These are phyloP conservation scores for Candida maesae DNA, from an alignment of 805 yeast species.

Conservation along the genomic window DNA sequence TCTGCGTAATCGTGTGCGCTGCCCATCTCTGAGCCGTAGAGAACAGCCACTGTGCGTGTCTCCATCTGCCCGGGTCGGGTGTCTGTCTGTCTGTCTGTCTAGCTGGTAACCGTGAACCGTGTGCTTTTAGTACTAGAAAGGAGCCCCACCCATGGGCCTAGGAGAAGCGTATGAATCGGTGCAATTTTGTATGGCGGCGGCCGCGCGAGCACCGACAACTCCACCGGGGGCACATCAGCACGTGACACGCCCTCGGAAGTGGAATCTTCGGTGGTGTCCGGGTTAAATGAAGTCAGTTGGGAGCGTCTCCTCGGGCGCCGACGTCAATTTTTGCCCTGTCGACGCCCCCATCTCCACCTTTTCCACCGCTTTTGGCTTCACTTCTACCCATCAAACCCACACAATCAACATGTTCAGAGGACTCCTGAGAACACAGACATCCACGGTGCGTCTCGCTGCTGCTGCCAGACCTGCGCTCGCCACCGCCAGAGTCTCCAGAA, in stretches of 20 bases:
- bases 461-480: conserved; percentile 10
- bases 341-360: no score
- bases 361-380: conserved; percentile 1
- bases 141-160: no score
- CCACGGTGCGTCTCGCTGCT: conserved; percentile 9
- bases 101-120: background rate
- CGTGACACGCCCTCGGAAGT: no score
- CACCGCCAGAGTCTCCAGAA: conserved; percentile 1
- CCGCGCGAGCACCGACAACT: no score
- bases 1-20: conserved; percentile 83
- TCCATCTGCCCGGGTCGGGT: background rate
- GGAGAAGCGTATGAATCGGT: no score
- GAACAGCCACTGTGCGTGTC: conserved; percentile 45
- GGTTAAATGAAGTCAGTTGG: no score
- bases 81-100: no score
- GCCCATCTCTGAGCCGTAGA: conserved; percentile 93
- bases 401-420: conserved; percentile 21
- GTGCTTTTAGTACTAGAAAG: no score
- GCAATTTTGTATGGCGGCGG: no score
- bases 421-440: conserved; percentile 13
- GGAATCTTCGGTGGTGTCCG: no score
- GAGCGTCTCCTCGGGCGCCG: background rate
- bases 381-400: background rate
- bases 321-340: conserved; percentile 7
- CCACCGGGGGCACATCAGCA: no score